Conservation (phyloP, 805 yeast species). For the Metschnikowia hibisci region DNA sequence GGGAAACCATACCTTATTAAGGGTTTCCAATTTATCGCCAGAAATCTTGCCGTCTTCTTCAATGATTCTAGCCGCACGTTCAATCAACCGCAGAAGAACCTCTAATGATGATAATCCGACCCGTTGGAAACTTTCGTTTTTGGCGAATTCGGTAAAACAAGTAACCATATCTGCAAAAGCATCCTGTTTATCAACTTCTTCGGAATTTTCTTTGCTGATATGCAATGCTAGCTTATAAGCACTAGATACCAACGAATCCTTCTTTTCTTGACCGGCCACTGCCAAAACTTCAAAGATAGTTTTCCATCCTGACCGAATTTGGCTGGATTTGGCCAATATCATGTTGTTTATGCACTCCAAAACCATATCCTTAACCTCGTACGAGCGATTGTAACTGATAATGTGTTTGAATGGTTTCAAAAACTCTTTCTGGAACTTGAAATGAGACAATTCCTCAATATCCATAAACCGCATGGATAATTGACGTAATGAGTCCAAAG, state of each 20-base stretch:
- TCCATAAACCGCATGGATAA: constrained; percentile 88
- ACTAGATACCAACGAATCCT: constrained; percentile 57
- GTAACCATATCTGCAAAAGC: constrained; percentile 62
- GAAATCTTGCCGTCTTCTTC: constrained; percentile 7
- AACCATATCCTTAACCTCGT: constrained; percentile 81
- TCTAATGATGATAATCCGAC: constrained; percentile 78
- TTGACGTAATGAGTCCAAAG: constrained; percentile 91
- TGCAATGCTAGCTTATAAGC: constrained; percentile 61
- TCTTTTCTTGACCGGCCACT: constrained; percentile 61
- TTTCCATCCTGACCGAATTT: constrained; percentile 91
- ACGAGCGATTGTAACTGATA: constrained; percentile 59
- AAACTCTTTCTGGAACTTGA: constrained; percentile 92
- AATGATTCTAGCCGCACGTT: constrained; percentile 49
- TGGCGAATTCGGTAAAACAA: constrained; percentile 77
- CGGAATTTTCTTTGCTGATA: constrained; percentile 59
- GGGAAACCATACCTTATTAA: constrained; percentile 77
- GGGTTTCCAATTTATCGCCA: constrained; percentile 23
- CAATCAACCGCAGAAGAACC: constrained; percentile 59
- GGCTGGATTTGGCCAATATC: constrained; percentile 67
- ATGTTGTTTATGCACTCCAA: constrained; percentile 85
- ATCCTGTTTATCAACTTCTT: constrained; percentile 64
- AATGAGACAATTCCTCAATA: constrained; percentile 90
- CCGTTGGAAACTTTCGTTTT: constrained; percentile 79
- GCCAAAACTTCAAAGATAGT: constrained; percentile 78
- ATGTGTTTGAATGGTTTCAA: constrained; percentile 85